phyloP scores from a whole-genome alignment of 805 yeast species.

The Osmozyma mogii region DNA sequence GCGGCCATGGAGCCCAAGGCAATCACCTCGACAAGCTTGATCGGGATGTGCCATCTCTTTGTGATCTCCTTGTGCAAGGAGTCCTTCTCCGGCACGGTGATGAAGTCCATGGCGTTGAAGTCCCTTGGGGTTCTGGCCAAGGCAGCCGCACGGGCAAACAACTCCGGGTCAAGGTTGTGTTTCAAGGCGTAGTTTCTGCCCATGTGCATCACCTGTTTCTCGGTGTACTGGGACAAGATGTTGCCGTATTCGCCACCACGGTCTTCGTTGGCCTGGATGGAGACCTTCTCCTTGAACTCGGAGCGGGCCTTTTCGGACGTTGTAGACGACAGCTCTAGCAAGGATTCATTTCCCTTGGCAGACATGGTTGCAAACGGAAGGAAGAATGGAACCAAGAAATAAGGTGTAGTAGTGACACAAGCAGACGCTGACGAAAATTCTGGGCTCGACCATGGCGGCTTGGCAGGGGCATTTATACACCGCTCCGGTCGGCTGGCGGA shows the following conservation, averaged over 20 bases:
- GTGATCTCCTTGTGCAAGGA: conserved; percentile 43
- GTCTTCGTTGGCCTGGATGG: neutral
- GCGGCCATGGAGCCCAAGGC: conserved; percentile 61
- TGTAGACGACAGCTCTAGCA: no score
- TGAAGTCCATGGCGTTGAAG: conserved; percentile 49
- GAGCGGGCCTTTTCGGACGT: no score
- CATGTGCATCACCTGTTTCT: conserved; percentile 60
- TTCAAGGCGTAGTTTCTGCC: conserved; percentile 58
- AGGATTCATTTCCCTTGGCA: no score
- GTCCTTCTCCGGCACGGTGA: conserved; percentile 34
- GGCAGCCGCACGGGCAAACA: conserved; percentile 55
- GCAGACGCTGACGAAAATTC: no score
- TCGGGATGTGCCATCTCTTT: conserved; percentile 36
- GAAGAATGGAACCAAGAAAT: no score
- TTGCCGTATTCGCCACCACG: conserved; percentile 12
- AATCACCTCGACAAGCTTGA: conserved; percentile 43
- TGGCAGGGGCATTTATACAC: no score
- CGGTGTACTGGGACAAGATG: conserved; percentile 44
- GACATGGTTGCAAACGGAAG: no score
- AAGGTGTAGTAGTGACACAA: no score
- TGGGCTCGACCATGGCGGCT: no score
- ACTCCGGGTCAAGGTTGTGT: conserved; percentile 46
- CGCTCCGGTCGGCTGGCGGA: no score
- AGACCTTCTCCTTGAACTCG: no score
- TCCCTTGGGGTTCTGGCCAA: conserved; percentile 50